Evolutionary conservation across 164 flowering plant species (phyloP).

Genomic region (Vitis vinifera): DNA sequence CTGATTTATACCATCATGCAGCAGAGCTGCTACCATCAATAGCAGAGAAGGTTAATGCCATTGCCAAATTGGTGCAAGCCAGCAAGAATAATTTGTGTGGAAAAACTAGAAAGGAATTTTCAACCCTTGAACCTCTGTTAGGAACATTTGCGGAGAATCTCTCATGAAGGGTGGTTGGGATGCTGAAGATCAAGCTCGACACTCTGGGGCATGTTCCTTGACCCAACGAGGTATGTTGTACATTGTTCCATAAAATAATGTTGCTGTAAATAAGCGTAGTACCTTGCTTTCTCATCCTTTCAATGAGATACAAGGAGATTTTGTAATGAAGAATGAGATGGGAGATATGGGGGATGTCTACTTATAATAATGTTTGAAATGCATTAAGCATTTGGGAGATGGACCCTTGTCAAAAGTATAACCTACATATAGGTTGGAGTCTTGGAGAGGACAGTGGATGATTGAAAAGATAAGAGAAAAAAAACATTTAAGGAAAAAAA

Average conservation of each 20-base stretch:
- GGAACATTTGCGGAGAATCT: conserved; percentile 33
- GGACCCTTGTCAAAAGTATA: not conserved
- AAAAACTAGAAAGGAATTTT: conserved; percentile 10
- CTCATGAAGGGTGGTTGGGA: conserved; percentile 28
- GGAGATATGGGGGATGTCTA: not conserved
- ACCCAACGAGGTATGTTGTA: not conserved
- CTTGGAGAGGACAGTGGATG: too few relatives aligned
- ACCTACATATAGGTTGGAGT: not conserved
- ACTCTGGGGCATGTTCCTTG: not conserved
- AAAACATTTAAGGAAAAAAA: too few relatives aligned
- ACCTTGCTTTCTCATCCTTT: not conserved
- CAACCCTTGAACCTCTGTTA: conserved; percentile 27
- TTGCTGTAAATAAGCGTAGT: not conserved
- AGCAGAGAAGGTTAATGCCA: conserved; percentile 36
- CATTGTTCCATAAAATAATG: not conserved
- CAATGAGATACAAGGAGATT: not conserved
- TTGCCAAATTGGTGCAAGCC: conserved; percentile 28
- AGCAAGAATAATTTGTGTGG: conserved; percentile 9
- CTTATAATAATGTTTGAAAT: too few relatives aligned
- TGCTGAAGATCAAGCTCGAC: conserved; percentile 21
- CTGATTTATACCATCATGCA: conserved; percentile 35
- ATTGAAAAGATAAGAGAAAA: too few relatives aligned
- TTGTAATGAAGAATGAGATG: not conserved
- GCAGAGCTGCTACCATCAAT: conserved; percentile 37
- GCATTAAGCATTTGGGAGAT: not conserved